phyloP scores from a whole-genome alignment of 768 basidiomycete genomes.

The Russula sp. region DNA sequence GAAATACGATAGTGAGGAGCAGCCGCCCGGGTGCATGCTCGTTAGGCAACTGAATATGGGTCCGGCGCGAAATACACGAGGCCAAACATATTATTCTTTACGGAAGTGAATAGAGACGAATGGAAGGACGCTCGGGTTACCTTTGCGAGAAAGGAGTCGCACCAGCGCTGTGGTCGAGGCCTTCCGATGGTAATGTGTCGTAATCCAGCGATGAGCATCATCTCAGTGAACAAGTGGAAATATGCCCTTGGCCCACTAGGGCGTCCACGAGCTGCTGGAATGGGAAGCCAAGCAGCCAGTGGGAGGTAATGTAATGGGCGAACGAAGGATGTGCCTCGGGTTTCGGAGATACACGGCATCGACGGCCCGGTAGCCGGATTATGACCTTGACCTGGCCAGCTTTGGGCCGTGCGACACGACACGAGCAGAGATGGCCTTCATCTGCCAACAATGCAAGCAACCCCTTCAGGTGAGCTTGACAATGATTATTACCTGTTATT shows the following conservation, averaged over 20 bases:
- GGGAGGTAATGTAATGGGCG: neutral
- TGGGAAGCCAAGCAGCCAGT: no score
- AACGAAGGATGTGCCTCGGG: neutral
- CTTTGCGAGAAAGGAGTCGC: constrained; percentile 3
- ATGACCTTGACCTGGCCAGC: no score
- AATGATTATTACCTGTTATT: neutral
- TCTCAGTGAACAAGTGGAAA: neutral
- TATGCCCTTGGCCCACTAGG: constrained; percentile 4
- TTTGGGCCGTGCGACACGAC: no score
- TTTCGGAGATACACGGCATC: neutral
- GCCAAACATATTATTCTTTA: neutral
- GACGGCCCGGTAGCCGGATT: neutral
- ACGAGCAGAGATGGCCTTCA: constrained; percentile 34
- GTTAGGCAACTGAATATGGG: constrained; percentile 3
- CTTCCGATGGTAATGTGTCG: neutral
- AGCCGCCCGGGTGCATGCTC: neutral
- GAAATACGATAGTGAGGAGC: neutral
- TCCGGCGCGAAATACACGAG: constrained; percentile 17
- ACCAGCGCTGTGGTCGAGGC: neutral
- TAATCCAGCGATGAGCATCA: neutral
- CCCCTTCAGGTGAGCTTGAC: constrained; percentile 59
- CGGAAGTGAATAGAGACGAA: constrained; percentile 4
- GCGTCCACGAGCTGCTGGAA: no score
- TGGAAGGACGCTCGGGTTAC: neutral
- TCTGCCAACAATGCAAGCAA: constrained; percentile 89